Conservation (phyloP, 306 rosid genomes). For the Vigna hirtella region DNA sequence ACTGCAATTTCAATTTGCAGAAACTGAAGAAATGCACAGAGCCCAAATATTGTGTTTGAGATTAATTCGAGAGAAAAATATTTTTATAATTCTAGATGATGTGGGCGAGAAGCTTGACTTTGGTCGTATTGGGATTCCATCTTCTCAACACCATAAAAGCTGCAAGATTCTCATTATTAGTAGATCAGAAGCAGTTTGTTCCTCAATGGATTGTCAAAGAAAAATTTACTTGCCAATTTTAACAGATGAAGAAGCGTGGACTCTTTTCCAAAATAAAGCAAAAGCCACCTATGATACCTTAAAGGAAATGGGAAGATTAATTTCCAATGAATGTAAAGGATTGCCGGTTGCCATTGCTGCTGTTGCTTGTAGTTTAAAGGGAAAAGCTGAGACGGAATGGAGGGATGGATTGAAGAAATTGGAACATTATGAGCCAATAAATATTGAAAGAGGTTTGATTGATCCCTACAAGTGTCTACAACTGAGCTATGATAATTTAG, state of each 20-base stretch:
- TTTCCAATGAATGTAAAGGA: constrained; percentile 40
- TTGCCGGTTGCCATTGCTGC: constrained; percentile 39
- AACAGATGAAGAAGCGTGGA: constrained; percentile 10
- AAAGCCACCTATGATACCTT: not conserved
- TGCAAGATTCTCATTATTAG: constrained; percentile 38
- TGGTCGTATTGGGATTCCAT: constrained; percentile 35
- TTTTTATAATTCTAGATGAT: constrained; percentile 44
- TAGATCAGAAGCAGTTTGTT: not conserved
- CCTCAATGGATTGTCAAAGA: not conserved
- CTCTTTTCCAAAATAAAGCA: constrained; percentile 25
- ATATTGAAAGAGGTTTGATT: not conserved
- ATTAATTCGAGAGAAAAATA: not conserved
- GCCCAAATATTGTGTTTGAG: not conserved
- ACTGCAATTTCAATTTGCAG: rapidly evolving
- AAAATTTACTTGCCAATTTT: not conserved
- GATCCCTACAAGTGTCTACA: constrained; percentile 31
- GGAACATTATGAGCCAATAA: not conserved
- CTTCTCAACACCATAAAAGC: not conserved
- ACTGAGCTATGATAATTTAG: constrained; percentile 33
- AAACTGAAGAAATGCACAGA: not conserved
- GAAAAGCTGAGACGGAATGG: not conserved
- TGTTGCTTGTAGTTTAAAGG: constrained; percentile 17
- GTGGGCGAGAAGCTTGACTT: constrained; percentile 29
- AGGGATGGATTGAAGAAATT: not conserved
- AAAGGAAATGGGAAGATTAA: not conserved